phyloP scores from a whole-genome alignment of 1,284 basidiomycete genomes.

The Sporisorium reilianum region DNA sequence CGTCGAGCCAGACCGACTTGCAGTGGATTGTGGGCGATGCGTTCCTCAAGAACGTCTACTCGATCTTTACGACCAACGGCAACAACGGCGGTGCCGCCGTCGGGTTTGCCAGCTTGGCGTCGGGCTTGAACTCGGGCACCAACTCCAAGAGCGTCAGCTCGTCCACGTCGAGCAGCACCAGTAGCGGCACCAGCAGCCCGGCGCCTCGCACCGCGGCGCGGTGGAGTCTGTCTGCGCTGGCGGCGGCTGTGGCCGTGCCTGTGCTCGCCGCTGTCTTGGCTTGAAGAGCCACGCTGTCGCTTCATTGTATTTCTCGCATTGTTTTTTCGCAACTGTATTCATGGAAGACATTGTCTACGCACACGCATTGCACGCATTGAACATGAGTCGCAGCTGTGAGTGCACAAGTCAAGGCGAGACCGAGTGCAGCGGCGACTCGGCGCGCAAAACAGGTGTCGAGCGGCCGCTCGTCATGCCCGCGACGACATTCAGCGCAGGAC shows the following conservation, averaged over 20 bases:
- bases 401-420: not conserved
- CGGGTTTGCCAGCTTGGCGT: conserved; percentile 59
- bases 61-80: conserved; percentile 45
- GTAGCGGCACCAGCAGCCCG: conserved; percentile 15
- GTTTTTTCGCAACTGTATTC: not conserved
- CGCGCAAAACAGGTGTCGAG: not conserved
- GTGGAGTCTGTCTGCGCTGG: conserved; percentile 1
- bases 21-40: conserved; percentile 66
- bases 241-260: conserved; percentile 1
- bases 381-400: too few relatives aligned
- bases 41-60: conserved; percentile 65
- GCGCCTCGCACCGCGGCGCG: conserved; percentile 8
- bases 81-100: conserved; percentile 29
- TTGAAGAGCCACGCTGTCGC: not conserved
- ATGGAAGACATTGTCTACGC: too few relatives aligned
- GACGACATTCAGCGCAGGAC: conserved; percentile 7
- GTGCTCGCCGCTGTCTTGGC: conserved; percentile 3
- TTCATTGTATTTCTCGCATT: not conserved
- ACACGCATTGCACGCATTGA: too few relatives aligned
- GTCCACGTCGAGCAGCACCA: conserved; percentile 6
- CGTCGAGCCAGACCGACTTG: conserved; percentile 20
- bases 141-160: conserved; percentile 35
- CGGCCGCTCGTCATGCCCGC: not conserved
- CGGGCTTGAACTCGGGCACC: conserved; percentile 50
- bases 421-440: not conserved